A percentile compares a stretch with the other conserved stretches of the same genome.
These are phyloP conservation scores for Dryas integrifolia DNA, from an alignment of 331 rosid species.

Conservation along the genomic window DNA sequence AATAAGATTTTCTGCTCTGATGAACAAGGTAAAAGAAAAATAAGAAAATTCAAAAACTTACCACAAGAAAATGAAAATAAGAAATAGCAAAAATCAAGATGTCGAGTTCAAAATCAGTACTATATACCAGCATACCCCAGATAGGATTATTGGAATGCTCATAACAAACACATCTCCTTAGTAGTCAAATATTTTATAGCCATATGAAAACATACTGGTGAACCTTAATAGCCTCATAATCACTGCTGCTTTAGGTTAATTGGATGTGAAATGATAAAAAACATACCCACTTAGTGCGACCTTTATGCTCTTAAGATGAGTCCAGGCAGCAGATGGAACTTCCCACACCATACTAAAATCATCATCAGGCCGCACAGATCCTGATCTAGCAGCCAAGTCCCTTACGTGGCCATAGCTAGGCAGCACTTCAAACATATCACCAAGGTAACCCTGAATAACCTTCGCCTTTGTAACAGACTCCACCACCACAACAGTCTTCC, in stretches of 20 bases:
- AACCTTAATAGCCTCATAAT: slow-evolving; percentile 8
- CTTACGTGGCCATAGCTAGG: slow-evolving; percentile 98
- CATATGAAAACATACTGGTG: neutral
- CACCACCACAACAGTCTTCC: slow-evolving; percentile 82
- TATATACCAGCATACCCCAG: slow-evolving; percentile 18
- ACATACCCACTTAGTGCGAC: slow-evolving; percentile 78
- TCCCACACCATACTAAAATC: slow-evolving; percentile 99
- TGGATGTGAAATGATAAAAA: slow-evolving; percentile 22
- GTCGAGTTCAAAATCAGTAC: neutral
- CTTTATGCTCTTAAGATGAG: slow-evolving; percentile 93
- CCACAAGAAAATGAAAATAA: slow-evolving; percentile 15
- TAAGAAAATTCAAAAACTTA: slow-evolving; percentile 24
- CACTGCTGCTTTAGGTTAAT: slow-evolving; percentile 23
- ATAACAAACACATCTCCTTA: neutral
- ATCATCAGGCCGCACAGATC: slow-evolving; percentile 95
- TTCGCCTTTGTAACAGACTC: slow-evolving; percentile 91
- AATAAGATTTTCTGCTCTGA: slow-evolving; percentile 96
- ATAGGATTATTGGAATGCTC: slow-evolving; percentile 15
- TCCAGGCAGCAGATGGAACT: slow-evolving; percentile 96
- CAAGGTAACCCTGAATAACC: slow-evolving; percentile 91
- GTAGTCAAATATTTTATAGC: neutral
- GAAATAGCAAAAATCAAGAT: slow-evolving; percentile 2
- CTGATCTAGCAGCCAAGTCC: slow-evolving; percentile 97
- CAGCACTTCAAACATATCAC: slow-evolving; percentile 85
- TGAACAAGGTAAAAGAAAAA: slow-evolving; percentile 41